A percentile compares a stretch with the other conserved stretches of the same genome.
Evolutionary conservation across 75 land plant genomes (phyloP).

Genomic region (Selaginella moellendorffii): DNA sequence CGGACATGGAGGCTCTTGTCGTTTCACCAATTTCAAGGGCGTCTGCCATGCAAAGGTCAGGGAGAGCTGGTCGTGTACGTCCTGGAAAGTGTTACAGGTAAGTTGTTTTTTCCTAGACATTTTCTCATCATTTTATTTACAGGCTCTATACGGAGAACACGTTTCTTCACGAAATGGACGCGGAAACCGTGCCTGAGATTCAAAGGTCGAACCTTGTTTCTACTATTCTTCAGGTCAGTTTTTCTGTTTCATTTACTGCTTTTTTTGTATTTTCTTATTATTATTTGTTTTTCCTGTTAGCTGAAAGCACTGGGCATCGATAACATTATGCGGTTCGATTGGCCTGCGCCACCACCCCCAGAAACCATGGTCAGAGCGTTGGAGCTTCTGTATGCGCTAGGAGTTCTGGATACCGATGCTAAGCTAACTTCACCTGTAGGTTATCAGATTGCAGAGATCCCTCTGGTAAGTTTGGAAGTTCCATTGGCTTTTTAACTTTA

Average conservation of each 20-base stretch:
- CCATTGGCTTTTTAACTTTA: neutral
- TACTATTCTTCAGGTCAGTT: slow-evolving; percentile 74
- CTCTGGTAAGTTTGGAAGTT: too few species aligned
- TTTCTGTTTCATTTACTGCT: too few species aligned
- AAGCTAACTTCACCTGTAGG: slow-evolving; percentile 85
- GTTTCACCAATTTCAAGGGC: slow-evolving; percentile 89
- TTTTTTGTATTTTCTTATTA: too few species aligned
- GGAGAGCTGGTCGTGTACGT: slow-evolving; percentile 87
- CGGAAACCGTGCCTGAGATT: slow-evolving; percentile 81
- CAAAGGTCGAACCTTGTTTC: slow-evolving; percentile 83
- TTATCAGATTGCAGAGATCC: slow-evolving; percentile 90
- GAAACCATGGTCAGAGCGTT: slow-evolving; percentile 89
- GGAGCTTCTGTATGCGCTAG: slow-evolving; percentile 75
- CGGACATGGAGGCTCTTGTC: slow-evolving; percentile 78
- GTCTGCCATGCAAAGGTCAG: slow-evolving; percentile 89
- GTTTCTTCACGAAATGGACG: slow-evolving; percentile 53
- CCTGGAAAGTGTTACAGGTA: slow-evolving; percentile 95
- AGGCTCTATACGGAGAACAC: slow-evolving; percentile 84
- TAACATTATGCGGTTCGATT: slow-evolving; percentile 84
- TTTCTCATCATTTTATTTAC: too few species aligned
- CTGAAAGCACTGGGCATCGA: slow-evolving; percentile 90
- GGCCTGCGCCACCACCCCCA: slow-evolving; percentile 82
- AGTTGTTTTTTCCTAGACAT: neutral
- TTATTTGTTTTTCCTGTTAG: too few species aligned
- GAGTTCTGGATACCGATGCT: slow-evolving; percentile 70